phyloP scores from a whole-genome alignment of 495 filamentous ascomycete species.

The Tuber umbilicatum region DNA sequence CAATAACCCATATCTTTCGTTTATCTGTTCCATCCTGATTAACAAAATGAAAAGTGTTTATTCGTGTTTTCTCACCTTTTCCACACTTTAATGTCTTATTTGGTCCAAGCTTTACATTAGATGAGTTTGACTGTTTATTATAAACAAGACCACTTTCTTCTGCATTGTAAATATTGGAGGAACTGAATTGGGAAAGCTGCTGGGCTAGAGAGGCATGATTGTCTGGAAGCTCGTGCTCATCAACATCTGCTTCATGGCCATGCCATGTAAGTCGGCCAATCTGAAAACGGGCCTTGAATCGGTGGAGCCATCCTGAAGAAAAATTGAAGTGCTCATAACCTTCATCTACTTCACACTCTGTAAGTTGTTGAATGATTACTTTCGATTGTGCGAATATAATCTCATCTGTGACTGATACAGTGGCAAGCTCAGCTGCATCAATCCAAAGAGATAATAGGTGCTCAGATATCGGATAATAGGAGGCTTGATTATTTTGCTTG shows the following conservation, averaged over 20 bases:
- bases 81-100: background rate
- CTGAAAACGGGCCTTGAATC: too few relatives aligned
- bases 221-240: background rate
- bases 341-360: too few relatives aligned
- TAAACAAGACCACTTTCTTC: slow-evolving; percentile 23
- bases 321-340: too few relatives aligned
- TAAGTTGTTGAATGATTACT: too few relatives aligned
- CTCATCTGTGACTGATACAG: too few relatives aligned
- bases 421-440: too few relatives aligned
- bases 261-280: slow-evolving; percentile 7
- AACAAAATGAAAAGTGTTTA: slow-evolving; percentile 27
- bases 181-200: slow-evolving; percentile 16
- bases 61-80: slow-evolving; percentile 8
- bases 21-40: slow-evolving; percentile 30
- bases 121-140: slow-evolving; percentile 18
- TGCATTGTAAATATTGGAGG: slow-evolving; percentile 23
- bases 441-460: too few relatives aligned
- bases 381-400: too few relatives aligned
- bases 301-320: too few relatives aligned
- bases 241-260: slow-evolving; percentile 2
- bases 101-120: background rate
- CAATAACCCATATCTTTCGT: slow-evolving; percentile 24
- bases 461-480: too few relatives aligned
- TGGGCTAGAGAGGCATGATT: slow-evolving; percentile 22
- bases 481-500: too few relatives aligned